Percentiles rank a stretch among this genome's conserved stretches.
phyloP scores from a whole-genome alignment of 1,139 yeast species.

The Sugiyamaella sp. region DNA sequence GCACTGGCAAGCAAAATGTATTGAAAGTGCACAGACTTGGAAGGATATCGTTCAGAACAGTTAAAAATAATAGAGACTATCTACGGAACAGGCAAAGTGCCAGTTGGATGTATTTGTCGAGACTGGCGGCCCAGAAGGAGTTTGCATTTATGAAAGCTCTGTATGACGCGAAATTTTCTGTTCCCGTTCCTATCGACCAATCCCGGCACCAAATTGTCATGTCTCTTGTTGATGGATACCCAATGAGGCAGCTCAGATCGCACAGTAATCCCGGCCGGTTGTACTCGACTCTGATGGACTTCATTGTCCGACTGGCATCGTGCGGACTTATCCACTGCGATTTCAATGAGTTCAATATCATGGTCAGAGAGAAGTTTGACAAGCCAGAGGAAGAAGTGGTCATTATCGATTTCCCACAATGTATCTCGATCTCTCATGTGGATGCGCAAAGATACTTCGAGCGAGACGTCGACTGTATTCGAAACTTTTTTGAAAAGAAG shows the following conservation, averaged over 20 bases:
- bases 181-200: conserved; percentile 86
- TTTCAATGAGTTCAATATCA: conserved; percentile 93
- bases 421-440: conserved; percentile 87
- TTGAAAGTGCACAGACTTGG: conserved; percentile 92
- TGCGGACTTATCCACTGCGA: conserved; percentile 96
- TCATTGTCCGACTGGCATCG: conserved; percentile 79
- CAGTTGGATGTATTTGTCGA: conserved; percentile 91
- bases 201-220: conserved; percentile 91
- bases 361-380: conserved; percentile 66
- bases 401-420: conserved; percentile 97
- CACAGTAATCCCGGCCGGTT: conserved; percentile 69
- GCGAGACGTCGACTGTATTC: conserved; percentile 89
- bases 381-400: conserved; percentile 61
- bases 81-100: conserved; percentile 66
- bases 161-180: conserved; percentile 73
- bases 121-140: conserved; percentile 91
- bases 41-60: conserved; percentile 87
- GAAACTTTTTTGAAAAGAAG: conserved; percentile 78
- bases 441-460: conserved; percentile 88
- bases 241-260: conserved; percentile 80
- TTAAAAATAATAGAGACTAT: conserved; percentile 92
- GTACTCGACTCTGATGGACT: conserved; percentile 83
- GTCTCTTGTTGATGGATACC: conserved; percentile 87
- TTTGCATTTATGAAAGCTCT: conserved; percentile 82
- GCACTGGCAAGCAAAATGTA: conserved; percentile 65